These are phyloP conservation scores for Fusarium vanettenii DNA, from an alignment of 2,329 filamentous ascomycete species.

Conservation along the genomic window DNA sequence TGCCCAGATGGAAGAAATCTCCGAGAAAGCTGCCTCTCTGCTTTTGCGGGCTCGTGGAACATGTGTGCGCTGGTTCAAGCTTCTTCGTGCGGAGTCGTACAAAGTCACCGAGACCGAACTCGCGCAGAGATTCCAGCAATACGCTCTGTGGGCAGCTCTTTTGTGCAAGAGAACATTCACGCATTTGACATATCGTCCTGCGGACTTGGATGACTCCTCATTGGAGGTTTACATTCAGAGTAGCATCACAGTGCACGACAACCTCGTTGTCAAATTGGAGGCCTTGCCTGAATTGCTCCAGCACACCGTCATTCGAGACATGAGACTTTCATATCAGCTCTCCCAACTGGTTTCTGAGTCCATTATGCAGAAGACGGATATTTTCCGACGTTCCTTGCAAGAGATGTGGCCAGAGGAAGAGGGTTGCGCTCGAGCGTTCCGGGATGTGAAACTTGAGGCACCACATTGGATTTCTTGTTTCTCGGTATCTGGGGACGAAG, in stretches of 20 bases:
- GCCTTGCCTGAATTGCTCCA: slow-evolving; percentile 27
- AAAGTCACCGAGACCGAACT: slow-evolving; percentile 51
- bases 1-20: not conserved
- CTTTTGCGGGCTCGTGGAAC: slow-evolving; percentile 42
- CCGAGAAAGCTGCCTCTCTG: slow-evolving; percentile 3
- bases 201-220: slow-evolving; percentile 14
- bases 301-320: slow-evolving; percentile 35
- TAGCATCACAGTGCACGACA: slow-evolving; percentile 40
- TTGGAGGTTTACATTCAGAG: slow-evolving; percentile 37
- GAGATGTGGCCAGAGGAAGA: slow-evolving; percentile 39
- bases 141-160: slow-evolving; percentile 66
- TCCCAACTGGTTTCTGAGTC: slow-evolving; percentile 6
- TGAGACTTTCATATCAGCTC: slow-evolving; percentile 36
- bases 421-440: slow-evolving; percentile 19
- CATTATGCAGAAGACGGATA: slow-evolving; percentile 21
- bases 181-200: not conserved
- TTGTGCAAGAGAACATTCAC: slow-evolving; percentile 60
- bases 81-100: slow-evolving; percentile 59
- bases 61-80: slow-evolving; percentile 61
- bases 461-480: slow-evolving; percentile 31
- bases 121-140: slow-evolving; percentile 51
- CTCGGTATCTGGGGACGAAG: slow-evolving; percentile 11
- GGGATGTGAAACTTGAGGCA: not conserved
- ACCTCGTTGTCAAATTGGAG: slow-evolving; percentile 38
- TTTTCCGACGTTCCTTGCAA: slow-evolving; percentile 28